Percentiles rank a stretch among this genome's conserved stretches.
phyloP scores from a whole-genome alignment of 495 filamentous ascomycete species.

The Xylaria palmicola region DNA sequence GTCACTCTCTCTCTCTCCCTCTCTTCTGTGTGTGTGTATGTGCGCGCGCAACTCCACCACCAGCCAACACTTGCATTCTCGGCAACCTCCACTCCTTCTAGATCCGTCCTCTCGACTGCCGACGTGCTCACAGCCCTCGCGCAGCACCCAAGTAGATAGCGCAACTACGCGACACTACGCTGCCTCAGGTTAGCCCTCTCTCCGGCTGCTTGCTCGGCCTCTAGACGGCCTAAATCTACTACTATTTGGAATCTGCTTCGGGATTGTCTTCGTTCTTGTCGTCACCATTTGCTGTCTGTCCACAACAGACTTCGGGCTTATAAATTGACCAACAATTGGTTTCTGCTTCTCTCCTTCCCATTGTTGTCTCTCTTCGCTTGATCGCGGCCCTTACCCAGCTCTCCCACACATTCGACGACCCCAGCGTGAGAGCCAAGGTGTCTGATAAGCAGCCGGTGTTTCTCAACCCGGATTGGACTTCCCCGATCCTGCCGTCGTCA shows the following conservation, averaged over 20 bases:
- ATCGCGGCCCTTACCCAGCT: not conserved
- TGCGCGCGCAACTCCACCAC: not conserved
- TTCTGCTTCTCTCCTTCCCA: not conserved
- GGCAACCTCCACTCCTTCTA: not conserved
- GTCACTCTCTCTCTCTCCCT: not conserved
- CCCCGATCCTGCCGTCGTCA: conserved; percentile 8
- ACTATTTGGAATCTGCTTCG: not conserved
- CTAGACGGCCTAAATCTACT: too few relatives aligned
- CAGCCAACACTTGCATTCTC: not conserved
- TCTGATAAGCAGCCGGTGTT: conserved; percentile 1
- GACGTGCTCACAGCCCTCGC: not conserved
- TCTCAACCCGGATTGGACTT: not conserved
- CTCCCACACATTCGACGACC: not conserved
- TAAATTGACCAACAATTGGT: not conserved
- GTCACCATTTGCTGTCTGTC: not conserved
- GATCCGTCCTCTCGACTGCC: not conserved
- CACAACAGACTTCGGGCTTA: not conserved
- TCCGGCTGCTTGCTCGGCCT: too few relatives aligned
- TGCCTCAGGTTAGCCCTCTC: too few relatives aligned
- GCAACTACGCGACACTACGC: too few relatives aligned
- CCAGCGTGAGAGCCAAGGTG: not conserved
- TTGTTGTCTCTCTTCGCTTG: not conserved
- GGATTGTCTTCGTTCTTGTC: not conserved
- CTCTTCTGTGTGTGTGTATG: not conserved
- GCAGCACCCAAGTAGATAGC: too few relatives aligned